Evolutionary conservation across 345 rosid genomes (phyloP).

Genomic region (Arabis hirsuta): DNA sequence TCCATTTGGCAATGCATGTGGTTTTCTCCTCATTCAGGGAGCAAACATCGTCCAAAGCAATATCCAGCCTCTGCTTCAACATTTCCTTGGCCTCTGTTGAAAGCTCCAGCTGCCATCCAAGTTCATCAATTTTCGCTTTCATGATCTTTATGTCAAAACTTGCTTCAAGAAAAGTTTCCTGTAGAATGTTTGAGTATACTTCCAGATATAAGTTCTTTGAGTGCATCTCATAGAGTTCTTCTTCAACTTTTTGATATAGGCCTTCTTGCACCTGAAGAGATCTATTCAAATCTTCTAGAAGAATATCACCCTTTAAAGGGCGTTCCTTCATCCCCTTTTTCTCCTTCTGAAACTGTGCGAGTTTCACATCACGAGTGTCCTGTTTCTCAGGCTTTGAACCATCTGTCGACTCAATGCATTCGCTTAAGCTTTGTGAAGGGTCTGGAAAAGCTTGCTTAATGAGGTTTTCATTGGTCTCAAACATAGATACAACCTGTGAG

Average conservation of each 20-base stretch:
- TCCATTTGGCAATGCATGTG: conserved; percentile 60
- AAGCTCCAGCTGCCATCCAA: conserved; percentile 67
- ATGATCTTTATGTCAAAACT: conserved; percentile 50
- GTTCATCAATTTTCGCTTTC: conserved; percentile 57
- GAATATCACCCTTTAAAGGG: conserved; percentile 66
- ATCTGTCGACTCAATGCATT: conserved; percentile 39
- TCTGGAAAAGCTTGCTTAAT: conserved; percentile 80
- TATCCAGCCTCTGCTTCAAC: conserved; percentile 66
- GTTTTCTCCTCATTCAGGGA: conserved; percentile 63
- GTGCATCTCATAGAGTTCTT: conserved; percentile 76
- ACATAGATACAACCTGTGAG: conserved; percentile 87
- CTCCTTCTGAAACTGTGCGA: conserved; percentile 53
- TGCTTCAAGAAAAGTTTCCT: conserved; percentile 69
- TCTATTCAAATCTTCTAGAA: conserved; percentile 72
- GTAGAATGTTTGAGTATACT: conserved; percentile 73
- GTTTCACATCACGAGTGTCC: conserved; percentile 45
- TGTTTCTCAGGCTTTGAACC: conserved; percentile 47
- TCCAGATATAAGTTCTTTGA: conserved; percentile 68
- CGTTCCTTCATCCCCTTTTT: conserved; percentile 53
- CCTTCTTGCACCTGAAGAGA: conserved; percentile 83
- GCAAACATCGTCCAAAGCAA: conserved; percentile 64
- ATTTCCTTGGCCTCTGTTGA: conserved; percentile 64
- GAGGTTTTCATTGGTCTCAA: conserved; percentile 90
- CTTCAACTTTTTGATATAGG: conserved; percentile 78
- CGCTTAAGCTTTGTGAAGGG: conserved; percentile 53